Evolutionary conservation across 2,329 filamentous ascomycete genomes (phyloP).

Genomic region (Neonectria hederae): DNA sequence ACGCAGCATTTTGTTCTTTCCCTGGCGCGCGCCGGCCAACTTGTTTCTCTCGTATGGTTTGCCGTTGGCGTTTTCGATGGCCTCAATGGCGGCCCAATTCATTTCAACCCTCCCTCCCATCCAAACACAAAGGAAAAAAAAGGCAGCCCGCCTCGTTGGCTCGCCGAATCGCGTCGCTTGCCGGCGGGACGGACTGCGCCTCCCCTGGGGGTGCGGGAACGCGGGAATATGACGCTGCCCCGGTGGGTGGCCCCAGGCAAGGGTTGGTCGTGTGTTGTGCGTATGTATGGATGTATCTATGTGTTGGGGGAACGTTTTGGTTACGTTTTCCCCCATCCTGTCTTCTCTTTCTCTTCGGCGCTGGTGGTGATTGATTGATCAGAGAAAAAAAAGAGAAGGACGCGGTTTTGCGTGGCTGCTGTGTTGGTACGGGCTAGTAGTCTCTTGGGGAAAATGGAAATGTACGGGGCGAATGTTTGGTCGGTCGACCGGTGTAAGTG

Average conservation of each 20-base stretch:
- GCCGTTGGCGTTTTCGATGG: neutral
- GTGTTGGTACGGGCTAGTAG: neutral
- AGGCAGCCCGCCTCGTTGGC: neutral
- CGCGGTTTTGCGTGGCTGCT: neutral
- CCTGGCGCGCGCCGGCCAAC: neutral
- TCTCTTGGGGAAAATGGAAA: neutral
- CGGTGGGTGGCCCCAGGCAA: no score
- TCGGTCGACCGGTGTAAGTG: neutral
- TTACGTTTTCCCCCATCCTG: no score
- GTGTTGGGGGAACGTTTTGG: neutral
- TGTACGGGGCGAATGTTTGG: neutral
- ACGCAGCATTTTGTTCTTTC: neutral
- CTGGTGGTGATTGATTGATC: neutral
- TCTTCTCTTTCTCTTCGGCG: no score
- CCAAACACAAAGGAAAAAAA: neutral
- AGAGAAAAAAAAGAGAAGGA: no score
- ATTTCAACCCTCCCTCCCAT: neutral
- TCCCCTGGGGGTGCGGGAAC: neutral
- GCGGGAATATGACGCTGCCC: no score
- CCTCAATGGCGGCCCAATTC: neutral
- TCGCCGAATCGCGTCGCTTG: neutral
- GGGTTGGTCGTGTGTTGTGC: no score
- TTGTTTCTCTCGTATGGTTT: neutral
- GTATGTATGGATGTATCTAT: no score
- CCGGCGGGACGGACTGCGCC: neutral